Conservation (phyloP, 306 rosid species). For the Benincasa hispida region DNA sequence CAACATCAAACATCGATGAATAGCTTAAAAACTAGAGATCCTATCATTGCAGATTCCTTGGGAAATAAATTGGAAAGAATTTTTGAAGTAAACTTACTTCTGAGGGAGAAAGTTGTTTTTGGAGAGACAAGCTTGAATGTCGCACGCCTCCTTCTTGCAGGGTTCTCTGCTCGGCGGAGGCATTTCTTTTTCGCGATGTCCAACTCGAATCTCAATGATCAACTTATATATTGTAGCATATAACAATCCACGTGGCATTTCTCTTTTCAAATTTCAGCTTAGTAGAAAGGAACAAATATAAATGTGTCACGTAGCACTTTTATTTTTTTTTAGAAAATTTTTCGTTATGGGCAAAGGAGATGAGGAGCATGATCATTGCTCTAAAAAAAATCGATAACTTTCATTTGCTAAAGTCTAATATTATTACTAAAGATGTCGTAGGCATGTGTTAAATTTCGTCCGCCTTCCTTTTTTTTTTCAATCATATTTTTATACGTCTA, state of each 20-base stretch:
- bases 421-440: too few species aligned
- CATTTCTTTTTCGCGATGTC: constrained; percentile 23
- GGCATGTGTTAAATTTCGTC: too few species aligned
- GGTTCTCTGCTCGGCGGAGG: constrained; percentile 58
- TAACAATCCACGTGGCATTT: background rate
- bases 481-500: too few species aligned
- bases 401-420: too few species aligned
- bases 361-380: too few species aligned
- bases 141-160: constrained; percentile 94
- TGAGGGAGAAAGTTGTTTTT: constrained; percentile 66
- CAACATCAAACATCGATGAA: background rate
- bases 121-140: constrained; percentile 87
- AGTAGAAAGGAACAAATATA: too few species aligned
- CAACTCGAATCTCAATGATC: background rate
- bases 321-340: too few species aligned
- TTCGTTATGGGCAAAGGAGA: too few species aligned
- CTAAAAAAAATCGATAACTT: too few species aligned
- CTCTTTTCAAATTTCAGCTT: background rate
- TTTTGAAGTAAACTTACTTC: constrained; percentile 20
- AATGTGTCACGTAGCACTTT: too few species aligned
- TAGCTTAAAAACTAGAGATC: background rate
- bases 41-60: background rate
- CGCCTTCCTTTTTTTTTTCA: too few species aligned
- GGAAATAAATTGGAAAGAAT: constrained; percentile 5
- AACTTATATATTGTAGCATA: background rate